Percentiles rank a stretch among this genome's conserved stretches.
These are phyloP conservation scores for Penicillium chermesinum DNA, from an alignment of 495 filamentous ascomycete species.

Conservation along the genomic window DNA sequence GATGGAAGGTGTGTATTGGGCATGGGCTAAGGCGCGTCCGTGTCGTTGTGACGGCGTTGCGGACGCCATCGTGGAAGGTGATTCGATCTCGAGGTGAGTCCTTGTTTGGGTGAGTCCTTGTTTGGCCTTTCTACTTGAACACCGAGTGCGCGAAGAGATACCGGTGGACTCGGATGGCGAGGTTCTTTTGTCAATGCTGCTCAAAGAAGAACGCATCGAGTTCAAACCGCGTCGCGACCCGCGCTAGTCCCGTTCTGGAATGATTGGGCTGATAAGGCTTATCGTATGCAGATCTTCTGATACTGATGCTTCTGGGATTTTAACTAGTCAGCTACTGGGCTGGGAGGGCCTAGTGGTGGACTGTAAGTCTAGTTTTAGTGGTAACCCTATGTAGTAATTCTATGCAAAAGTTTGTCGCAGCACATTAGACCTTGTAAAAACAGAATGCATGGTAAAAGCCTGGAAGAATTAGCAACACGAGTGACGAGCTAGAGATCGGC, in stretches of 20 bases:
- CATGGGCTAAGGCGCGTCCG: neutral
- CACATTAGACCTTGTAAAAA: conserved; percentile 77
- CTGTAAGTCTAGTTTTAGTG: too few relatives aligned
- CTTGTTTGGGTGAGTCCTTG: too few relatives aligned
- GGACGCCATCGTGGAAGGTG: neutral
- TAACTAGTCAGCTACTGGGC: too few relatives aligned
- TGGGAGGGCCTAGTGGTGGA: too few relatives aligned
- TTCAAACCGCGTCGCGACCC: conserved; percentile 31
- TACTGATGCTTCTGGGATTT: too few relatives aligned
- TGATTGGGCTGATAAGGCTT: conserved; percentile 16
- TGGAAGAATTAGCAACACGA: conserved; percentile 16
- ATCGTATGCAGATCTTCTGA: too few relatives aligned
- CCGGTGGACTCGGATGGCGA: neutral
- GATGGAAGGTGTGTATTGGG: conserved; percentile 1
- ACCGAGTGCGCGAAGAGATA: too few relatives aligned
- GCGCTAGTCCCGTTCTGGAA: conserved; percentile 21
- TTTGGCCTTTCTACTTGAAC: too few relatives aligned
- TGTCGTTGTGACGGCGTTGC: neutral
- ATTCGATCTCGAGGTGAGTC: neutral
- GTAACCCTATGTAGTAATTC: too few relatives aligned
- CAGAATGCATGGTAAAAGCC: conserved; percentile 88
- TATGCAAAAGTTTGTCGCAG: conserved; percentile 14
- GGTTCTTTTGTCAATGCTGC: neutral
- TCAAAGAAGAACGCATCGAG: conserved; percentile 9
- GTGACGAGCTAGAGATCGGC: neutral